Conservation (phyloP, 78 protist genomes). For the Polysphondylium violaceum region DNA sequence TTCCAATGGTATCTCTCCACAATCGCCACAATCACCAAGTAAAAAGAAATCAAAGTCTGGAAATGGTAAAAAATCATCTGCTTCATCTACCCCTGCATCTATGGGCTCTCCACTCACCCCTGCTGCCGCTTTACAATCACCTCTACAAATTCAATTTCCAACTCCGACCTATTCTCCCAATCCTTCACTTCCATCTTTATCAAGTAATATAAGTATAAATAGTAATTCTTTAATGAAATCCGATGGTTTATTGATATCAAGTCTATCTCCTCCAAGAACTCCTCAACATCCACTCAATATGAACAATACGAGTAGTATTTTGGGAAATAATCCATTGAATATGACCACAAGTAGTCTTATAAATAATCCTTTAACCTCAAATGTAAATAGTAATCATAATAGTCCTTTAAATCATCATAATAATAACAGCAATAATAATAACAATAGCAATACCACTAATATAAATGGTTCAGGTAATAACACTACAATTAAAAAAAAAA, state of each 20-base stretch:
- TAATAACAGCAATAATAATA: neutral
- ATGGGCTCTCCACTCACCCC: slow-evolving; percentile 9
- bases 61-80: neutral
- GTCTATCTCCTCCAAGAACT: slow-evolving; percentile 7
- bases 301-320: neutral
- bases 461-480: neutral
- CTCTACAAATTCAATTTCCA: slow-evolving; percentile 24
- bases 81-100: neutral
- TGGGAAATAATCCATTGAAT: neutral
- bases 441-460: neutral
- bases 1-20: neutral
- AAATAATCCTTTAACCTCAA: neutral
- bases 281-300: neutral
- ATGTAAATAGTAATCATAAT: slow-evolving; percentile 1
- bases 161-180: slow-evolving; percentile 18
- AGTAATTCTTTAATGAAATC: slow-evolving; percentile 4
- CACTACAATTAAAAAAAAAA: neutral
- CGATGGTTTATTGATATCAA: slow-evolving; percentile 1
- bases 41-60: neutral
- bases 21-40: neutral
- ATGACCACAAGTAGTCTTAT: no score
- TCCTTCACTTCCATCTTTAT: slow-evolving; percentile 2
- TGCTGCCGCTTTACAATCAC: neutral
- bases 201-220: neutral
- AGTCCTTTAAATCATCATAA: slow-evolving; percentile 6